Evolutionary conservation across 2,329 filamentous ascomycete species (phyloP), one percentile per base, ranked within the genome.

Genomic region (Colletotrichum horii): DNA sequence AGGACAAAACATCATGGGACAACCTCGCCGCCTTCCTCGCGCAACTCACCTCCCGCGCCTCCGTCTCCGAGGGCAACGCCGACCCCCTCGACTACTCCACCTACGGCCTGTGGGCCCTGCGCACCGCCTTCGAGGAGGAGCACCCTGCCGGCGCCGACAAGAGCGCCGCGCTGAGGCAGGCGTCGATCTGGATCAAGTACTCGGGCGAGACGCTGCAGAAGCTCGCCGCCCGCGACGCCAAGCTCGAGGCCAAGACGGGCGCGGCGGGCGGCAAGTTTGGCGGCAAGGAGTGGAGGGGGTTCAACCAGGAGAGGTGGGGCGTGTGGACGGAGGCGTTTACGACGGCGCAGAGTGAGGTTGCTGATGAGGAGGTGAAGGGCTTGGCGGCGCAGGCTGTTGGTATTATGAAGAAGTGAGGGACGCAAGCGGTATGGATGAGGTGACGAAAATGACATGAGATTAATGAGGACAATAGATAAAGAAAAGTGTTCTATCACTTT

Each of bases 101-200:
- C 26, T 82, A 77, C 34, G 81, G 75, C 9, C 75, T 83, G 14
- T 83, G 82, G 82, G 72, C 76, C 4, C 56, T 83, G 66, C 77
- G 82, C n/a, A 69, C 68, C 3, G 81, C 80, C 4, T 79, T 82
- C 22, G 82, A 83, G 65, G 77, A 78, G 48, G 58, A 68, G 8
- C 66, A 73, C 5, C 52, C 77, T 19, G 48, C 55, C 7, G 66
- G 28, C 19, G 28, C 62, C 1, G 67, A 67, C 65, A 32, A 2
- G 30, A 32, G 14, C n/a, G 67, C 69, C 9, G 78, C 80, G 9
- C 73, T 79, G 30, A 77, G 60, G 7, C 75, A 79, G 24, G 79
- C 81, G 4, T 77, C 71, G 3, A 26, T 80, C 5, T 83, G 81
- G 81, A 68, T 82, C 43, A 36, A 56, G 15, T 77, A 78, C 73